Conservation (phyloP, 345 rosid species). For the Pistacia atlantica region DNA sequence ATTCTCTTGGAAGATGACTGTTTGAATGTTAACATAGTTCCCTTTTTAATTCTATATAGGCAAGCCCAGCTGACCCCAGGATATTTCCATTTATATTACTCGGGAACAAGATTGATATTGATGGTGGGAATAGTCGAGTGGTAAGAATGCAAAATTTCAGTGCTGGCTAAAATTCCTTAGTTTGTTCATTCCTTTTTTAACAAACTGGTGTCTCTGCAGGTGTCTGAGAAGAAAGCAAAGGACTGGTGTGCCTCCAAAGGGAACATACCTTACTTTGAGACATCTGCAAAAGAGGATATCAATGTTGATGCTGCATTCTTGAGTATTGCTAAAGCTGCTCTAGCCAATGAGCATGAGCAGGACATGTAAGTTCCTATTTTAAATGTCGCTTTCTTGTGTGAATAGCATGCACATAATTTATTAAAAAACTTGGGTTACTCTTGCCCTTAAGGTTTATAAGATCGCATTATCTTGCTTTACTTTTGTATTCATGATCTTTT, state of each 20-base stretch:
- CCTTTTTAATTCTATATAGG: slow-evolving; percentile 44
- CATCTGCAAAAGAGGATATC: slow-evolving; percentile 94
- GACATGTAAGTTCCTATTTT: slow-evolving; percentile 71
- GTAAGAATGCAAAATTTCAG: slow-evolving; percentile 40
- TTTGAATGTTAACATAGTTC: slow-evolving; percentile 24
- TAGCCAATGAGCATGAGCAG: slow-evolving; percentile 78
- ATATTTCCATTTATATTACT: slow-evolving; percentile 84
- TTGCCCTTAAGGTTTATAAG: background rate
- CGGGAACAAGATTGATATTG: slow-evolving; percentile 96
- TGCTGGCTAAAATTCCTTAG: background rate
- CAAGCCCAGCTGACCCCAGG: slow-evolving; percentile 76
- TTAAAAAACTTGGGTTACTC: background rate
- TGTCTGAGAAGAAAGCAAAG: slow-evolving; percentile 95
- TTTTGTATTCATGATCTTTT: background rate
- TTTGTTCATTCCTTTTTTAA: background rate
- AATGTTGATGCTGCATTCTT: slow-evolving; percentile 86
- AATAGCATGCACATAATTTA: background rate
- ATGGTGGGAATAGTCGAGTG: slow-evolving; percentile 99
- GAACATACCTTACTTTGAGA: slow-evolving; percentile 87
- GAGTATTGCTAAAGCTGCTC: slow-evolving; percentile 79
- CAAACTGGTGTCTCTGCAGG: slow-evolving; percentile 42
- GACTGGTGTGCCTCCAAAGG: slow-evolving; percentile 96
- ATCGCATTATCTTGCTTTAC: background rate
- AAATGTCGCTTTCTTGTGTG: background rate
- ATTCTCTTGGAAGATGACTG: background rate